Evolutionary conservation across 768 basidiomycete genomes (phyloP).

Genomic region (Hypholoma fasciculare): DNA sequence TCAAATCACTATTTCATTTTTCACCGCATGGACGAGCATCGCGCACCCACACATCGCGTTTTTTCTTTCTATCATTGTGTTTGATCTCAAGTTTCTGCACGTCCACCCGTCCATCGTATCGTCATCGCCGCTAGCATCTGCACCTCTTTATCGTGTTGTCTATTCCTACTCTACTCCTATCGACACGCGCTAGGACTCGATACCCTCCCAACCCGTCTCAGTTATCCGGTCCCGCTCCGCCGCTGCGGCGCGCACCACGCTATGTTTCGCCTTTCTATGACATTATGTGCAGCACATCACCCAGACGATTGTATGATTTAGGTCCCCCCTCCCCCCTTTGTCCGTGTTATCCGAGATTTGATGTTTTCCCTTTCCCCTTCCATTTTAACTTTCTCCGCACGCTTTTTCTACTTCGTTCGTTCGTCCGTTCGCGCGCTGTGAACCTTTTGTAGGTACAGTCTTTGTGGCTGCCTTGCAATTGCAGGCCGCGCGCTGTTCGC

Average conservation of each 20-base stretch:
- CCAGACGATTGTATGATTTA: conserved; percentile 25
- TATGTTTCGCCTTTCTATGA: conserved; percentile 3
- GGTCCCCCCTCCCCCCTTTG: conserved; percentile 13
- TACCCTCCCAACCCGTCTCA: conserved; percentile 7
- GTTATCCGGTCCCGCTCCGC: conserved; percentile 3
- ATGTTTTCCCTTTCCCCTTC: conserved; percentile 8
- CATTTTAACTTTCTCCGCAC: neutral
- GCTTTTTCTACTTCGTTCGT: neutral
- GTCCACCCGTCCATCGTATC: neutral
- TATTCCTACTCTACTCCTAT: conserved; percentile 6
- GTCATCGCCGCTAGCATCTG: conserved; percentile 8
- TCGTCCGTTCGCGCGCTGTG: neutral
- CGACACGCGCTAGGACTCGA: conserved; percentile 15
- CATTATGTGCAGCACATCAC: conserved; percentile 23
- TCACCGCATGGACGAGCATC: conserved; percentile 15
- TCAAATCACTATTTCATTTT: neutral
- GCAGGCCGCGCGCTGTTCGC: too few species aligned
- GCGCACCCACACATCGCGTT: neutral
- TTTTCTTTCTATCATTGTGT: neutral
- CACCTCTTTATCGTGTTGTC: neutral
- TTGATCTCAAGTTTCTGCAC: neutral
- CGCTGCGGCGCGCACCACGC: neutral
- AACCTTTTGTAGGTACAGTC: conserved; percentile 7
- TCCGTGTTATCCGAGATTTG: conserved; percentile 16
- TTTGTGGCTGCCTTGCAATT: neutral